Evolutionary conservation across 257 asterid species (phyloP).

Genomic region (Oldenlandia corymbosa): DNA sequence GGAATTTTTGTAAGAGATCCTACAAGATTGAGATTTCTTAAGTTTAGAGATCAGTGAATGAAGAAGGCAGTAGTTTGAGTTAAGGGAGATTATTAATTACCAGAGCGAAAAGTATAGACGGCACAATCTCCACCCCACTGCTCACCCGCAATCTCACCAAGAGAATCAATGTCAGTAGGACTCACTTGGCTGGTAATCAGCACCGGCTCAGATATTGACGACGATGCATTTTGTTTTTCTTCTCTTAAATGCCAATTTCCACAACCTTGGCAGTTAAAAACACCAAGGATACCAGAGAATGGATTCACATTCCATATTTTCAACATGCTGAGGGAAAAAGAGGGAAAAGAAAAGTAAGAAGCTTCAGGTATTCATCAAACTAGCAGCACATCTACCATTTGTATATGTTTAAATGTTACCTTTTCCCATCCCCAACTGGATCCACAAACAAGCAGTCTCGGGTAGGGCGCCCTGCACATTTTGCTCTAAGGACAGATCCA

Average conservation of each 20-base stretch:
- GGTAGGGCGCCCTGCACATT: slow-evolving; percentile 57
- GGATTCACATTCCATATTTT: slow-evolving; percentile 77
- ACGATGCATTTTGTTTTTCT: slow-evolving; percentile 8
- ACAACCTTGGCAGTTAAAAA: slow-evolving; percentile 72
- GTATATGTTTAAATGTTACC: slow-evolving; percentile 21
- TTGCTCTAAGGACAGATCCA: slow-evolving; percentile 62
- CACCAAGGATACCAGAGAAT: slow-evolving; percentile 50
- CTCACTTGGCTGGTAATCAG: slow-evolving; percentile 32
- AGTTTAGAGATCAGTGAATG: background rate
- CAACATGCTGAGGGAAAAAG: slow-evolving; percentile 44
- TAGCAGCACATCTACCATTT: background rate
- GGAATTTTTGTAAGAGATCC: slow-evolving; percentile 37
- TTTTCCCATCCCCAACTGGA: slow-evolving; percentile 57
- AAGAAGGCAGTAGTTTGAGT: background rate
- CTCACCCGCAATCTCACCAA: slow-evolving; percentile 46
- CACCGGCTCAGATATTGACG: slow-evolving; percentile 2
- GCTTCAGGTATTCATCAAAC: background rate
- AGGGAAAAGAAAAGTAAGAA: background rate
- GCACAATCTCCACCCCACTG: slow-evolving; percentile 44
- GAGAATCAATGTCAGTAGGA: slow-evolving; percentile 45
- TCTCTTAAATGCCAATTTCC: slow-evolving; percentile 56
- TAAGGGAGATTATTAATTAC: slow-evolving; percentile 18
- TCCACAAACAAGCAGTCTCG: slow-evolving; percentile 54
- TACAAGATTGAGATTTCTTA: background rate
- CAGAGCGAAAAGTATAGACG: slow-evolving; percentile 40